Evolutionary conservation across 2,329 filamentous ascomycete species (phyloP), one percentile per base, ranked within the genome.

Genomic region (Venturia effusa): DNA sequence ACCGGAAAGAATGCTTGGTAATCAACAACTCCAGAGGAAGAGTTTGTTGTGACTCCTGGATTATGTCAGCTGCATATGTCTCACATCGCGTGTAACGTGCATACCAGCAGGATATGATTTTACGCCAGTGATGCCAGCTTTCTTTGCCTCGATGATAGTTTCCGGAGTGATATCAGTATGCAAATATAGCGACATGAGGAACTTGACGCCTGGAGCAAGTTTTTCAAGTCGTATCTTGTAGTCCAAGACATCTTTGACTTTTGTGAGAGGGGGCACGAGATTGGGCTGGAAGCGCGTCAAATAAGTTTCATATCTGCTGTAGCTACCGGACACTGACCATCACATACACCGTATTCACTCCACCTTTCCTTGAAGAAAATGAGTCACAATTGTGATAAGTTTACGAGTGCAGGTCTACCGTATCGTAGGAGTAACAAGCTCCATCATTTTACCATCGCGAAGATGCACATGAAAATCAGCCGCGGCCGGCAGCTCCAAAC

Each of bases 1-100:
- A 93, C 89, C 7, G 85, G 84, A 72, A 89, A 88, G 76, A 90
- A 93, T 39, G 81, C 77, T 66, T 86, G 84, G 70, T 90, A 84
- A 64, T 85, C 83, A 19, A 88, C 78, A 30, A 92, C 88, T 15
- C 89, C 90, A 32, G 83, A 84, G 41, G 80, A 79, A 4, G 83
- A 85, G 71, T 87, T 85, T 61, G 82, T 84, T 3, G 82, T 84
- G 43, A 83, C 81, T 24, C 65, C 64, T 63, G 32, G 34, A 27
- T 19, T 15, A 8, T 19, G 61, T 55, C 37, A 55, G 51, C 19
- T 51, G 32, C 30, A 34, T 45, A 32, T 11, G 1, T 34, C 67
- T 69, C 65, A 68, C 72, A 70, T 1, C 72, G 75, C 15, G 72
- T 74, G 17, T 15, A 37, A 59, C 8, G 24, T 24, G 15, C 8